These are phyloP conservation scores for Lecanicillium sp. DNA, from an alignment of 2,329 filamentous ascomycete species.

Conservation along the genomic window DNA sequence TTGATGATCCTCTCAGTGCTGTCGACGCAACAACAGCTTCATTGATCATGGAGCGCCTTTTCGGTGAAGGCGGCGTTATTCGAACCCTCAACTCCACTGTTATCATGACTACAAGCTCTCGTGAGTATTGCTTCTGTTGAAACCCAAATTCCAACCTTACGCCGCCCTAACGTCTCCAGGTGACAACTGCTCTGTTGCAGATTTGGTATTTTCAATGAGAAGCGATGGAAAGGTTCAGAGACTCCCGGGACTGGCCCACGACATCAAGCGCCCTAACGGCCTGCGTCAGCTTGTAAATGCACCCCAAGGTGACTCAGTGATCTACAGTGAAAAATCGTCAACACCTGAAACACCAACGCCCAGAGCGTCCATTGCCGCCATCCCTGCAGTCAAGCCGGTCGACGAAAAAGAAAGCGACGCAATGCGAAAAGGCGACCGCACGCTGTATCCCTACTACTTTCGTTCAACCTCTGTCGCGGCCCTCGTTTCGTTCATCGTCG, in stretches of 20 bases:
- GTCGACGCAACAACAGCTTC: conserved; percentile 2
- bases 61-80: background rate
- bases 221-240: background rate
- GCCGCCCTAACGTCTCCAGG: too few relatives aligned
- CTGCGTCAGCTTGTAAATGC: too few relatives aligned
- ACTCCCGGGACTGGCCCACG: background rate
- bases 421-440: background rate
- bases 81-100: background rate
- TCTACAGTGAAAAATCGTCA: too few relatives aligned
- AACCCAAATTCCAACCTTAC: too few relatives aligned
- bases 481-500: background rate
- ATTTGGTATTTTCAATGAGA: background rate
- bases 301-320: too few relatives aligned
- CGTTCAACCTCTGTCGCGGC: background rate
- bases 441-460: background rate
- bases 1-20: conserved; percentile 10
- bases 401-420: too few relatives aligned
- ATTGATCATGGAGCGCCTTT: background rate
- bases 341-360: too few relatives aligned
- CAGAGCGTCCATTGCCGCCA: too few relatives aligned
- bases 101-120: conserved; percentile 1
- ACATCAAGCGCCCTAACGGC: too few relatives aligned
- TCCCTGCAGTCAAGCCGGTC: too few relatives aligned
- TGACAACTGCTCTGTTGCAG: background rate
- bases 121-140: too few relatives aligned